Conservation (phyloP, 176 grass and related monocot genomes). For the Musa schizocarpa region DNA sequence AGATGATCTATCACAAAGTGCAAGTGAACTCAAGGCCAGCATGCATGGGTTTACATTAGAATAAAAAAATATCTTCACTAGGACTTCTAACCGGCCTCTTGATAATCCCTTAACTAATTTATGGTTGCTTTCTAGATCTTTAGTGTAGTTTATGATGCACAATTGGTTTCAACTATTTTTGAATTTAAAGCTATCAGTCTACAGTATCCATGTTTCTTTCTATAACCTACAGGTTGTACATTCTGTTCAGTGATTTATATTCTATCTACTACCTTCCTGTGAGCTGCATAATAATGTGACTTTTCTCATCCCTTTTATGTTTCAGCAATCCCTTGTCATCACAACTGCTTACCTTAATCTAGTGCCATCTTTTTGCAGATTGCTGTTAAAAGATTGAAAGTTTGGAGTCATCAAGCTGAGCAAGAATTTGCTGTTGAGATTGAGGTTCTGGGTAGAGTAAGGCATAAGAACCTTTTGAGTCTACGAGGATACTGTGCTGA, state of each 20-base stretch:
- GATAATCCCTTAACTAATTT: too few relatives aligned
- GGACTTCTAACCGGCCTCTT: too few relatives aligned
- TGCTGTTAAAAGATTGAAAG: constrained; percentile 9
- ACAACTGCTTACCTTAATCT: neutral
- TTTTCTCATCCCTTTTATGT: neutral
- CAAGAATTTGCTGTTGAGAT: constrained; percentile 3
- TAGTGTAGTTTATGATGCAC: too few relatives aligned
- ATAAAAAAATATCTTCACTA: too few relatives aligned
- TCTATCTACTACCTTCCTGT: neutral
- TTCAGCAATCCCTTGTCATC: neutral
- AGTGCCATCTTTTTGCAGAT: neutral
- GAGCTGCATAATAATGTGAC: neutral
- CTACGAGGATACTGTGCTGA: constrained; percentile 10
- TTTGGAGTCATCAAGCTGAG: neutral
- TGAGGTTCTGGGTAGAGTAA: constrained; percentile 8
- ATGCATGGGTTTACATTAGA: too few relatives aligned
- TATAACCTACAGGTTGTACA: too few relatives aligned
- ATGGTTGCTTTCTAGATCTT: too few relatives aligned
- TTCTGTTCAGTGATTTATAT: too few relatives aligned
- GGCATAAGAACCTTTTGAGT: constrained; percentile 10
- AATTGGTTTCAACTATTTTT: too few relatives aligned
- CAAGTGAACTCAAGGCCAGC: too few relatives aligned
- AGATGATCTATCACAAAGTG: too few relatives aligned
- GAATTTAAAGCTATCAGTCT: neutral
- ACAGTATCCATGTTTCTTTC: too few relatives aligned